Conservation (phyloP, 805 yeast species). For the Pichia paraexigua region DNA sequence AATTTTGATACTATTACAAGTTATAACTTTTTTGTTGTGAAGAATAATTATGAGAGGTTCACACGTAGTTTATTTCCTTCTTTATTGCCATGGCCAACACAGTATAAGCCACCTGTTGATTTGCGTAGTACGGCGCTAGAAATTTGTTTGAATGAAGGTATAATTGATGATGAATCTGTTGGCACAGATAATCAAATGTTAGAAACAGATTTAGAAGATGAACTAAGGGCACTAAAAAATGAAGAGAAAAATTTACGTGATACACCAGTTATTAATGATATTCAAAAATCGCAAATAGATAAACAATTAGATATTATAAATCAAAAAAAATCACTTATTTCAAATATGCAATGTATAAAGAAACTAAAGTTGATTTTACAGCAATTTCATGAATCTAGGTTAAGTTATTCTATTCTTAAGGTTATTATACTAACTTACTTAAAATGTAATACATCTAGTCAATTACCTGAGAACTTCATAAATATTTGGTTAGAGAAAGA, state of each 20-base stretch:
- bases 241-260: constrained; percentile 20
- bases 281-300: constrained; percentile 22
- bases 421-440: constrained; percentile 35
- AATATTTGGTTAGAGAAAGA: constrained; percentile 27
- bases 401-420: constrained; percentile 24
- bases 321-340: constrained; percentile 22
- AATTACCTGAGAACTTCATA: constrained; percentile 37
- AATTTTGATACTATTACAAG: constrained; percentile 17
- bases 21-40: constrained; percentile 50
- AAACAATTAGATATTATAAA: constrained; percentile 18
- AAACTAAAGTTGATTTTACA: constrained; percentile 16
- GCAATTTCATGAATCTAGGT: not conserved
- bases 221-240: constrained; percentile 19
- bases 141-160: constrained; percentile 27
- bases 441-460: constrained; percentile 17
- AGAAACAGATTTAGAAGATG: constrained; percentile 5
- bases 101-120: constrained; percentile 56
- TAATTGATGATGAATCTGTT: constrained; percentile 23
- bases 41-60: constrained; percentile 49
- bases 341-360: constrained; percentile 25
- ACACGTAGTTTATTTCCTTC: constrained; percentile 47
- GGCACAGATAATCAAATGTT: constrained; percentile 21
- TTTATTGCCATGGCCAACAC: constrained; percentile 64
- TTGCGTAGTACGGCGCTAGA: constrained; percentile 29
- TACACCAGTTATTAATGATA: constrained; percentile 23